Base-by-base conservation (phyloP, 352 stramenopile genomes). In the Phytopythium sindhum region DNA sequence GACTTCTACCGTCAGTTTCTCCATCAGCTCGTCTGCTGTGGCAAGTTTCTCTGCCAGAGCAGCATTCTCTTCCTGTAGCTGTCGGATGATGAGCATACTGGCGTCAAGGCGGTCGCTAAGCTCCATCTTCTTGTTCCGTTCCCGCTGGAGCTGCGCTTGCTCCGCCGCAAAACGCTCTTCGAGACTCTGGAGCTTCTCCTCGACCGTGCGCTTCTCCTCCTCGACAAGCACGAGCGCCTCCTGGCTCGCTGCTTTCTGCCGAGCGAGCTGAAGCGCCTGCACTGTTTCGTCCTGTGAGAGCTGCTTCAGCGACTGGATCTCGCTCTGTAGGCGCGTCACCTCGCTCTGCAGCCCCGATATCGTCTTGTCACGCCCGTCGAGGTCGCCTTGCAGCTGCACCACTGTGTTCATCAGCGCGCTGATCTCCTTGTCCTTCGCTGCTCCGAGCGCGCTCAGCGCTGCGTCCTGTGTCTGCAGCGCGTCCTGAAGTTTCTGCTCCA, bases 231-330 rank as follows among this genome's bases (percentile, higher is more conserved):
- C 65, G 15, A 91, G 56, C 15, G 83, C 83, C 57, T 91, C 83
- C 29, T 91, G 72, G 0, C 68, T 87, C 2, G 72, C 78, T 29
- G 77, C 70, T 41, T 87, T 90, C 61, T 89, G 73, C 12, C 83
- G 59, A 23, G 73, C 80, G n/a, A 88, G 76, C 51, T 91, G 83
- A 12, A 91, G 72, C 17, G 75, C 80, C 64, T 86, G 80, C 5
- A 91, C 83, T n/a, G 80, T 91, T 11, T 91, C 83, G 39, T 91
- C 83, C 19, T 91, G 73, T 9, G 83, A 91, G 8, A 88, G 67
- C 44, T 85, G 72, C 26, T 77, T 74, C 15, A 77, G 31, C 15
- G 52, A 62, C 45, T 84, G 62, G 0, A 86, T 39, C 45, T 86
- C 74, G 0, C 19, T 53, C 11, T 71, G 67, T 12, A 81, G 50